Conservation (phyloP, 208 protist species). For the Trichomonas gallinae region DNA sequence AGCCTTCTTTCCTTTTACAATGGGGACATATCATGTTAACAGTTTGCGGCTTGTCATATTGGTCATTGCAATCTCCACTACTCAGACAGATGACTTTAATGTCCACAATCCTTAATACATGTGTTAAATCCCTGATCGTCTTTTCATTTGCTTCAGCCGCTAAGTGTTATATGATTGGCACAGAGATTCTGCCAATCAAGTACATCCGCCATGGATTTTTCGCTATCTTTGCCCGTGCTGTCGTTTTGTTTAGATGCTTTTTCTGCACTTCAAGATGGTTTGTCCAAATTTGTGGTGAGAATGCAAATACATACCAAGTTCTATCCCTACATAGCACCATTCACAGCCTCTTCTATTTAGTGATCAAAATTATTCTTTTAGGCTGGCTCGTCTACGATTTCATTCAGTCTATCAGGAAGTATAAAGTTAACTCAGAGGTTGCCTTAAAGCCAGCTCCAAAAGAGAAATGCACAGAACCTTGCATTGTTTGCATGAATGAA, state of each 20-base stretch:
- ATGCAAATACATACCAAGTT: neutral
- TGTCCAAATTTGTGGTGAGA: neutral
- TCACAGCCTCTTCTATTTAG: too few species aligned
- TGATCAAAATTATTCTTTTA: neutral
- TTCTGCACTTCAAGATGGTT: neutral
- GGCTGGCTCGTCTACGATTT: neutral
- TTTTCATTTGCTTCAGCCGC: neutral
- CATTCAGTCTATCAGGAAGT: neutral
- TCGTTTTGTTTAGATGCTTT: neutral
- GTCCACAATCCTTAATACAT: neutral
- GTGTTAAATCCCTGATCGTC: neutral
- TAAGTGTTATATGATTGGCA: neutral
- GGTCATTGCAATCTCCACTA: too few species aligned
- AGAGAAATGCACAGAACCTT: neutral
- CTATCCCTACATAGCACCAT: too few species aligned
- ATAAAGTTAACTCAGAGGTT: neutral
- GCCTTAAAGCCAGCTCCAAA: neutral
- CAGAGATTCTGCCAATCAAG: neutral
- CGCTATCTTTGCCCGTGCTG: neutral
- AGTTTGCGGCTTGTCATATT: too few species aligned
- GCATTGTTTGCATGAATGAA: neutral
- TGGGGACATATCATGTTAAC: too few species aligned
- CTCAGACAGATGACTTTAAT: neutral
- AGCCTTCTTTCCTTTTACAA: too few species aligned
- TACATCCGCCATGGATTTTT: neutral